A percentile compares a stretch with the other conserved stretches of the same genome.
Conservation (phyloP, 306 rosid genomes). For the Urtica urens region DNA sequence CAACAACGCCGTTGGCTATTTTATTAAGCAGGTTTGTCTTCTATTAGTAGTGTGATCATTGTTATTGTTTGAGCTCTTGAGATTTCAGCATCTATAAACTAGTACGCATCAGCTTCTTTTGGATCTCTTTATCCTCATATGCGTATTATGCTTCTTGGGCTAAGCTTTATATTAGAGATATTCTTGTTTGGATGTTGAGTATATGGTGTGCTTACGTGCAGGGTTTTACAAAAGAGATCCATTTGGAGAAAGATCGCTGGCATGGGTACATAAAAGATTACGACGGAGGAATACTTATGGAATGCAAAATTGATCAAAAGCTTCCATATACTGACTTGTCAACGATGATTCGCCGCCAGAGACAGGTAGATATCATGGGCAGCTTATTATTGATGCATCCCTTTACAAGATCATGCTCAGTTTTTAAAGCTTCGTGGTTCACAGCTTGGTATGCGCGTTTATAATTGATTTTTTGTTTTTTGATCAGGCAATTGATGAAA, state of each 20-base stretch:
- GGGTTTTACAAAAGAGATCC: slow-evolving; percentile 97
- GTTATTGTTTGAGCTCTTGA: slow-evolving; percentile 2
- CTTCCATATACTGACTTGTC: slow-evolving; percentile 88
- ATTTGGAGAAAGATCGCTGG: slow-evolving; percentile 93
- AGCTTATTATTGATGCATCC: slow-evolving; percentile 14
- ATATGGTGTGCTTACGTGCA: slow-evolving; percentile 25
- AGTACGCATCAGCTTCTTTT: slow-evolving; percentile 10
- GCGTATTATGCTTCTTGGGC: background rate
- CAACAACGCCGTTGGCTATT: slow-evolving; percentile 98
- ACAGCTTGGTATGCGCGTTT: slow-evolving; percentile 1
- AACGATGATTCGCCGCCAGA: slow-evolving; percentile 87
- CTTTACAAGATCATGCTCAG: no score
- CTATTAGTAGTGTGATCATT: background rate
- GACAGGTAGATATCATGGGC: slow-evolving; percentile 47
- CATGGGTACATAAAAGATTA: slow-evolving; percentile 98
- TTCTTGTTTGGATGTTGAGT: slow-evolving; percentile 8
- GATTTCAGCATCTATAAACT: slow-evolving; percentile 2
- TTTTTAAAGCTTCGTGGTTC: no score
- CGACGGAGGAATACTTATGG: slow-evolving; percentile 96
- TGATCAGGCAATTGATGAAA: slow-evolving; percentile 85
- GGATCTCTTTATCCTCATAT: background rate
- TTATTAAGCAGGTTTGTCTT: slow-evolving; percentile 71
- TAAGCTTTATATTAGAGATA: no score
- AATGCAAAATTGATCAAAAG: slow-evolving; percentile 92
- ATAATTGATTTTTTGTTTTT: background rate